Percentiles rank a stretch among this genome's conserved stretches.
Evolutionary conservation across 495 filamentous ascomycete genomes (phyloP).

Genomic region (Neurospora sp.): DNA sequence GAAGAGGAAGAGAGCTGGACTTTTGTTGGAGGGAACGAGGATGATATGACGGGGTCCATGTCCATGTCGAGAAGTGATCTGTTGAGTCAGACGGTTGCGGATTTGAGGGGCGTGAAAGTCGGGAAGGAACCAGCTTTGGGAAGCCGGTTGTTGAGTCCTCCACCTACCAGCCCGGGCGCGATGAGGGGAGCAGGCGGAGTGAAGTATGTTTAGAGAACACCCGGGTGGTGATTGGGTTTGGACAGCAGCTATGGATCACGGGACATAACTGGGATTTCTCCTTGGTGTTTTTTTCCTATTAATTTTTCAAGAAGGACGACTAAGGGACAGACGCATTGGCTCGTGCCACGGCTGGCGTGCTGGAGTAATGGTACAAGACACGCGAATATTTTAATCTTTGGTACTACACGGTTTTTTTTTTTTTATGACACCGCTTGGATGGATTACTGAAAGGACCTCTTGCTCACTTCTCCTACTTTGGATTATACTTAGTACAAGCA

Average conservation of each 20-base stretch:
- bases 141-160: not conserved
- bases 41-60: not conserved
- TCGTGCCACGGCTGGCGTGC: not conserved
- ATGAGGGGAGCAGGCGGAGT: not conserved
- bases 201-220: not conserved
- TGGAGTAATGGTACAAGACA: not conserved
- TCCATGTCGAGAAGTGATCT: not conserved
- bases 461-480: not conserved
- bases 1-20: constrained; percentile 41
- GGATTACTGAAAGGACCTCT: not conserved
- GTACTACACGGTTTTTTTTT: not conserved
- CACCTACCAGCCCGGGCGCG: not conserved
- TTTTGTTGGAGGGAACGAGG: constrained; percentile 32
- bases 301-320: not conserved
- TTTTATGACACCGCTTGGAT: not conserved
- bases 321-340: not conserved
- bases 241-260: not conserved
- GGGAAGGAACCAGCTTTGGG: not conserved
- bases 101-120: constrained; percentile 7
- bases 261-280: not conserved
- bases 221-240: not conserved
- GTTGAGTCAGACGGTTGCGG: constrained; percentile 8
- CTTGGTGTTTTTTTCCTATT: not conserved
- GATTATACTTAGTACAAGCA: not conserved
- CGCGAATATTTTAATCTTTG: not conserved